Evolutionary conservation across 768 basidiomycete genomes (phyloP), one percentile per base, ranked within the genome.

Genomic region (Tulasnella sp.): DNA sequence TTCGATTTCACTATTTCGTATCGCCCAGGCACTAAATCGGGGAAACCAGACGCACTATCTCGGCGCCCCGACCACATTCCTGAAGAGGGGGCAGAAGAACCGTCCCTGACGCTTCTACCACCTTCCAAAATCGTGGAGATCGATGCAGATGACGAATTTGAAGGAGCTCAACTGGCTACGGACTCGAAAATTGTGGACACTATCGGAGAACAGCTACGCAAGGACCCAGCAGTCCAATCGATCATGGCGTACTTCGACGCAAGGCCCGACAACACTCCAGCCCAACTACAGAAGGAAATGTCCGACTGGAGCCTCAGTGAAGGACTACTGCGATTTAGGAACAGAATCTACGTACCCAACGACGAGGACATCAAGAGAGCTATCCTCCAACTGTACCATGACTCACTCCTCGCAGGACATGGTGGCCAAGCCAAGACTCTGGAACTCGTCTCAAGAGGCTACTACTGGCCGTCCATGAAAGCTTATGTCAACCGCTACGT

Each of bases 401-500:
- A 78, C 69, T 35, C 46, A 16, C 2, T 3, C 1, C 3, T 32
- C 2, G 74, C 44, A 3, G 35, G 78, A 6, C 78, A 79, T 61
- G 15, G 11, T 35, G 83, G 83, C 0, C 35, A 72, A 20, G 46
- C 20, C 1, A 81, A 81, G 48, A 83, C 82, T 0, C 35, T 57
- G 15, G 78, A 82, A 29, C 72, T 81, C 0, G 73, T 82, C 15
- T 32, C n/a, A 9, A 74, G 80, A 46, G 44, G 82, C 18, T 83
- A 70, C 75, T 80, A 75, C 61, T 83, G 81, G 81, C 80, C 79
- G 39, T 23, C 23, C 10, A 78, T 81, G 72, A 26, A 51, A 23
- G 13, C 39, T 32, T 81, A 80, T 67, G 77, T 84, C 44, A 46
- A 79, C 11, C 37, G 75, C 16, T 84, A 83, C 74, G 79, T 84